Conservation (phyloP, 1,284 basidiomycete genomes). For the Moesziomyces sp. region DNA sequence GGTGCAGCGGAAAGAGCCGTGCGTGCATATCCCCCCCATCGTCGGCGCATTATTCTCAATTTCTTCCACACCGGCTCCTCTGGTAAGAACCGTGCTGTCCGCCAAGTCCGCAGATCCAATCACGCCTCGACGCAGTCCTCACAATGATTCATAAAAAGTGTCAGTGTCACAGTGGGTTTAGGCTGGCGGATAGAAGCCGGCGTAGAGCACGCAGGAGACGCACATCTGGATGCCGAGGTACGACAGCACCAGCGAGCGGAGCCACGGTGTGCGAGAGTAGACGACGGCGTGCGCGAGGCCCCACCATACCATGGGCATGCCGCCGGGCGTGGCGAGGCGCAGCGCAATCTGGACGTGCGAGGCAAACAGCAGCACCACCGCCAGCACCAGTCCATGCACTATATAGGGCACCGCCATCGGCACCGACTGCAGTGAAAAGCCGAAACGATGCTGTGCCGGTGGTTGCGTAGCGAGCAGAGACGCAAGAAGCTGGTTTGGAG, state of each 20-base stretch:
- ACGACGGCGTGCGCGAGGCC: constrained; percentile 75
- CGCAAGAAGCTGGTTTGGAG: neutral
- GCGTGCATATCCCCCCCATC: neutral
- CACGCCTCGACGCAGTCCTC: neutral
- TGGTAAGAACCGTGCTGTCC: neutral
- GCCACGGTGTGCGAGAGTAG: constrained; percentile 67
- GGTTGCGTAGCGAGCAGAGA: constrained; percentile 57
- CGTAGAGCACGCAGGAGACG: constrained; percentile 82
- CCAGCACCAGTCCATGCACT: constrained; percentile 75
- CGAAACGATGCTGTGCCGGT: constrained; percentile 1
- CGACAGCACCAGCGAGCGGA: constrained; percentile 70
- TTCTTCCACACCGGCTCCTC: neutral
- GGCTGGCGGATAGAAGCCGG: constrained; percentile 87
- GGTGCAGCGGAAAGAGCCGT: constrained; percentile 18
- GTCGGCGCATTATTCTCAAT: neutral
- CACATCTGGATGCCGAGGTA: constrained; percentile 83
- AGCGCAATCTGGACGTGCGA: constrained; percentile 92
- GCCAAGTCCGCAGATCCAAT: constrained; percentile 10
- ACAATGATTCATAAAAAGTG: neutral
- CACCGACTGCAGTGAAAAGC: neutral
- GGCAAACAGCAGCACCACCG: constrained; percentile 76
- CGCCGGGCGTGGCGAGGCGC: constrained; percentile 76
- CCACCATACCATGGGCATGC: constrained; percentile 86
- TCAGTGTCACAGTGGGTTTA: constrained; percentile 62
- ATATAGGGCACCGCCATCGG: constrained; percentile 73